Evolutionary conservation across 768 basidiomycete genomes (phyloP), one percentile per base, ranked within the genome.

Genomic region (Calocera viscosa): DNA sequence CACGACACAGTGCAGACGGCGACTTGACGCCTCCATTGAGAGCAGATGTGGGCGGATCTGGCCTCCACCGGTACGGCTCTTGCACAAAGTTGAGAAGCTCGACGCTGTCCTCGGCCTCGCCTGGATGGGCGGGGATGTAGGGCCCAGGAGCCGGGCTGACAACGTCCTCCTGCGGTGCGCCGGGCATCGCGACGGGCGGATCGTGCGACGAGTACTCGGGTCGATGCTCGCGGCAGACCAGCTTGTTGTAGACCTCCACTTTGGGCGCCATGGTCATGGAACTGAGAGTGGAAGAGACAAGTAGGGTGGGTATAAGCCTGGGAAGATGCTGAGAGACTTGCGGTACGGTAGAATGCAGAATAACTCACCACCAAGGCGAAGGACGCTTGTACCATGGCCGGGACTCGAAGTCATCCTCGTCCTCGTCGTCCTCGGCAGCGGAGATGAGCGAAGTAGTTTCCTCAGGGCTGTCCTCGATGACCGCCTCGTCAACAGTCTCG

Each of bases 331-430:
- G 24, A 33, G 43, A 38, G 14, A 65, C 17, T 24, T 35, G 66
- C 49, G 66, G 49, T 32, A 47, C 7, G 26, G 28, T n/a, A 66
- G 60, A 66, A 39, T 35, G 39, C 30, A 24, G 35, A 33, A 32
- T 63, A 19, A 7, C 83, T 70, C 69, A 90, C 90, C 89, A 91
- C 77, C 79, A 81, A 0, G 88, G 80, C 0, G 89, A 89, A 1
- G 90, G 88, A 43, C 82, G 78, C 76, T 79, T 89, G 83, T 86
- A 90, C 89, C 89, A 91, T 1, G 88, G 86, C 53, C 30, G 11
- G 26, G 53, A 60, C 26, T 60, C 53, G 53, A 60, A 60, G 16
- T 60, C 53, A 26, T 60, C 53, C 24, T 60, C 53, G 2, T 30
- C 26, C 5, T 60, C 53, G 16, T 60, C 53, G 19, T 60, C 53